Evolutionary conservation across 2,329 filamentous ascomycete genomes (phyloP), one percentile per base, ranked within the genome.

Genomic region (Botryotinia convoluta): DNA sequence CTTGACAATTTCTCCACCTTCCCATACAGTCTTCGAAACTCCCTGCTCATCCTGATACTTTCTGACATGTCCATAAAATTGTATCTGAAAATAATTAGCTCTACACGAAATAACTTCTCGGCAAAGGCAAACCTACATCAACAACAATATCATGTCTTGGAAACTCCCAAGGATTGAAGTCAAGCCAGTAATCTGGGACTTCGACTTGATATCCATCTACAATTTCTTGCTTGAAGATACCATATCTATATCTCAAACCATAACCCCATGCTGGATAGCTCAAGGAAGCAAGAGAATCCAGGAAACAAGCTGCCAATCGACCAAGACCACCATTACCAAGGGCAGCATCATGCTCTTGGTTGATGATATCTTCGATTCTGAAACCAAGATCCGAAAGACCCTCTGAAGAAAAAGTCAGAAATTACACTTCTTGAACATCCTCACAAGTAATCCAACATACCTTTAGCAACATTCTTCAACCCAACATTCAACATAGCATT

Each of bases 141-240:
- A 99, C 95, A 2, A 92, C 95, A 75, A 99, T 93, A 81, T 99
- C 96, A 82, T 98, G 94, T 77, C 96, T 89, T 60, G 95, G 94
- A 80, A 98, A 99, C 82, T 99, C 96, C 96, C 96, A 99, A 0
- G 96, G 96, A 83, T 99, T 99, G 84, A 98, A 98, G 82, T 98
- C 96, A 71, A 99, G 89, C 96, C 96, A 99, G 84, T 99, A 98
- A 82, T 99, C 96, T 32, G 96, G 96, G 74, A 98, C 93, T 81
- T 99, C 96, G 76, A 99, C 94, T 83, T 99, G 96, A 82, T 98
- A 99, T 73, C 96, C 96, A 80, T 98, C 93, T 74, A 98, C 91
- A 79, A 99, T 98, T 85, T 98, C 96, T 85, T 99, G 96, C 86
- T 98, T 98, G 90, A 99, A 99, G 82, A 99, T 99, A 81, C 93